Base-by-base conservation (phyloP, 2,329 filamentous ascomycete species). In the Pyricularia pennisetigena region DNA sequence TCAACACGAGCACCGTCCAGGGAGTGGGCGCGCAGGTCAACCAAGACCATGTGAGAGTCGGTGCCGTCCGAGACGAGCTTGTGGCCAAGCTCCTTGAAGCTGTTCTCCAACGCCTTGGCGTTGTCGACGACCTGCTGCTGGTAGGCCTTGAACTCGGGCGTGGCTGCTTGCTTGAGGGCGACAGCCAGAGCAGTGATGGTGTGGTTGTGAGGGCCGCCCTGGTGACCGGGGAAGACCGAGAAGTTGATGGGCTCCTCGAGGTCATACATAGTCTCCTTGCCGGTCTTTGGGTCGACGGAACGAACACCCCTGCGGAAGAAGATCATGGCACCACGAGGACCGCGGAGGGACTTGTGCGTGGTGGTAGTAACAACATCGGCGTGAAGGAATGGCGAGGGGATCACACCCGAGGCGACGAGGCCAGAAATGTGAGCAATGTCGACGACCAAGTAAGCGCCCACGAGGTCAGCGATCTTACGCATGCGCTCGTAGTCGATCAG, bases 381-480 rank as follows among this genome's bases (percentile, higher is more conserved):
- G 79, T 97, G 84, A 71, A 88, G 85, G 83, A 99, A 99, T 63
- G 95, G 95, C 65, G 92, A 94, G 71, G 94, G 93, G 77, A 98
- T 95, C 74, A 97, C 95, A 74, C 90, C 91, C 70, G 93, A 93
- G 66, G 95, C 93, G 72, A 99, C 91, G 65, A 99, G 88, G 76
- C 95, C 95, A 65, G 94, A 98, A 79, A 99, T 98, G 82, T 99
- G 95, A 69, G 95, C 95, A 93, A 99, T 99, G 76, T 99, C 95
- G 72, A 95, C 93, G 71, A 99, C 87, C 67, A 99, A 88, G 82
- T 98, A 99, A 72, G 94, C 94, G 76, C 93, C 93, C 69, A 97
- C 91, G 62, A 89, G 91, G 81, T 98, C 94, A 71, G 94, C 93
- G 76, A 98, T 97, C 84, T 96, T 88, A 78, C 93, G 92, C 93